A percentile compares a stretch with the other conserved stretches of the same genome.
Evolutionary conservation across 495 filamentous ascomycete genomes (phyloP).

Genomic region (Talaromyces trachyspermus): DNA sequence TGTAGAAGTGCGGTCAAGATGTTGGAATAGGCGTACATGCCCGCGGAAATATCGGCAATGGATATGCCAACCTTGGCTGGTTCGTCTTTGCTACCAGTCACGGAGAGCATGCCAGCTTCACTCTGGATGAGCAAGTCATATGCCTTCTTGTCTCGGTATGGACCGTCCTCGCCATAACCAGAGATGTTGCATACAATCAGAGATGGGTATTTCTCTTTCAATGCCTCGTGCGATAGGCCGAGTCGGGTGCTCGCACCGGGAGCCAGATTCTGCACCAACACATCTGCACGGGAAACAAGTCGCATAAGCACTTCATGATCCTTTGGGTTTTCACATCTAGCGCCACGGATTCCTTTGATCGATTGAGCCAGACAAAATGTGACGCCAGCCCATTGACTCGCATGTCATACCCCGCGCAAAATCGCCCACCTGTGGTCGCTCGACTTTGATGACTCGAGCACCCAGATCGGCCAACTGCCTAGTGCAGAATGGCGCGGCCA

Average conservation of each 20-base stretch:
- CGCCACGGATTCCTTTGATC: slow-evolving; percentile 44
- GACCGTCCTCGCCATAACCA: slow-evolving; percentile 43
- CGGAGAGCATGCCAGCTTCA: slow-evolving; percentile 44
- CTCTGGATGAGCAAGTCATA: slow-evolving; percentile 50
- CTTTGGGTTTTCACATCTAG: slow-evolving; percentile 36
- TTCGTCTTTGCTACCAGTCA: slow-evolving; percentile 39
- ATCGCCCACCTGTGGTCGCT: slow-evolving; percentile 40
- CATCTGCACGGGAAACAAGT: slow-evolving; percentile 38
- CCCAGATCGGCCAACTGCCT: slow-evolving; percentile 45
- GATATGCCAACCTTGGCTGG: slow-evolving; percentile 45
- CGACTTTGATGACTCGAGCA: slow-evolving; percentile 47
- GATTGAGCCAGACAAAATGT: slow-evolving; percentile 48
- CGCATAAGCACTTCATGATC: slow-evolving; percentile 37
- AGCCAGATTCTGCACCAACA: slow-evolving; percentile 45
- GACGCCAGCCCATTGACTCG: slow-evolving; percentile 41
- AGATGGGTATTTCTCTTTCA: slow-evolving; percentile 31
- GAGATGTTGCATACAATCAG: slow-evolving; percentile 48
- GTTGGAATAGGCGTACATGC: slow-evolving; percentile 43
- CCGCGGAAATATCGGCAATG: slow-evolving; percentile 45
- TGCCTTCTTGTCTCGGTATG: slow-evolving; percentile 47
- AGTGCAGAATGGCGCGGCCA: slow-evolving; percentile 46
- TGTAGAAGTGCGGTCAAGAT: slow-evolving; percentile 43
- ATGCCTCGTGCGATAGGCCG: slow-evolving; percentile 34
- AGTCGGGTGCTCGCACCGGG: slow-evolving; percentile 41
- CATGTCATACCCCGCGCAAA: slow-evolving; percentile 45